Conservation (phyloP, 176 grass and related monocot species). For the Cenchrus americanus region DNA sequence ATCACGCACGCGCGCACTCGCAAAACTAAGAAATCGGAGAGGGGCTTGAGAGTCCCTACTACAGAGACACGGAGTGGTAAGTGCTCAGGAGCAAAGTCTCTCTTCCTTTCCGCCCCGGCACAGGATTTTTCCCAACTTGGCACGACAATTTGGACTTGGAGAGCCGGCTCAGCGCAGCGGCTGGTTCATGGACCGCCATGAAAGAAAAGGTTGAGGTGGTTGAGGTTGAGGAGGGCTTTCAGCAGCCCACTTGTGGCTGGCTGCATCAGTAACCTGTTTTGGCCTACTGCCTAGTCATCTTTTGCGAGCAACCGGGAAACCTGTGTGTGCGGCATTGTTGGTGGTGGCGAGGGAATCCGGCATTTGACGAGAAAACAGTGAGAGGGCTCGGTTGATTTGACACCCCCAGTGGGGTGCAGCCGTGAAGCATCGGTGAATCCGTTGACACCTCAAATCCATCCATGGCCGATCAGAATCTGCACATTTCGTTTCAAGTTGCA, state of each 20-base stretch:
- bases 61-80: not conserved
- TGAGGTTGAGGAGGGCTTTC: slow-evolving; percentile 11
- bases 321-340: slow-evolving; percentile 27
- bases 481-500: slow-evolving; percentile 12
- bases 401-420: slow-evolving; percentile 24
- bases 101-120: slow-evolving; percentile 21
- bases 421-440: slow-evolving; percentile 35
- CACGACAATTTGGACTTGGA: slow-evolving; percentile 47
- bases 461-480: not conserved
- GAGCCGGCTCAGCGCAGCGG: not conserved
- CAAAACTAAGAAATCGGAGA: not conserved
- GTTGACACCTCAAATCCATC: slow-evolving; percentile 12
- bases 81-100: slow-evolving; percentile 1
- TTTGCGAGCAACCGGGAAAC: slow-evolving; percentile 21
- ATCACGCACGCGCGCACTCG: not conserved
- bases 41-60: not conserved
- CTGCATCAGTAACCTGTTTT: slow-evolving; percentile 3
- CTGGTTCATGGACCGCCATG: slow-evolving; percentile 3
- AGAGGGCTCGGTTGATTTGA: slow-evolving; percentile 26
- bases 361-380: slow-evolving; percentile 47
- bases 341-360: slow-evolving; percentile 41
- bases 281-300: not conserved
- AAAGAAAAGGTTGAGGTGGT: not conserved
- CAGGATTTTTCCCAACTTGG: slow-evolving; percentile 22
- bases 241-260: slow-evolving; percentile 1